These are phyloP conservation scores for Hyaloscypha finlandica DNA, from an alignment of 495 filamentous ascomycete genomes.

Conservation along the genomic window DNA sequence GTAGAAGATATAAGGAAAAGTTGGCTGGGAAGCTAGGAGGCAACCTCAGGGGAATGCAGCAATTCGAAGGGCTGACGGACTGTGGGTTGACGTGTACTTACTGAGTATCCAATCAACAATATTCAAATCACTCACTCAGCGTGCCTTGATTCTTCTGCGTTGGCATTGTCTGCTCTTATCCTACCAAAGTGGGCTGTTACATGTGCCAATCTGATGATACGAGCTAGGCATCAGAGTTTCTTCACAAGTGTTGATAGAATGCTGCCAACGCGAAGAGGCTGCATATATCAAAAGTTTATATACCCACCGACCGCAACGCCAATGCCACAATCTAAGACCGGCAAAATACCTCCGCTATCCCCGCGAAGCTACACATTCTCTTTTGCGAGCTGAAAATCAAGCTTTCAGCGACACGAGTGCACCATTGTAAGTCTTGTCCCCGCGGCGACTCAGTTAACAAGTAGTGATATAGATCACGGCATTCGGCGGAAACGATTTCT, in stretches of 20 bases:
- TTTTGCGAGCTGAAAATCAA: background rate
- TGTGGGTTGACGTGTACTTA: background rate
- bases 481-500: background rate
- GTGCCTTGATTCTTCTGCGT: background rate
- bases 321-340: background rate
- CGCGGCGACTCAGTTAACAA: background rate
- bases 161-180: background rate
- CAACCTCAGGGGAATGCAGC: background rate
- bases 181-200: slow-evolving; percentile 1
- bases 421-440: background rate
- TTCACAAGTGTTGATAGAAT: background rate
- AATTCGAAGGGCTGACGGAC: background rate
- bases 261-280: background rate
- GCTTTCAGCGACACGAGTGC: slow-evolving; percentile 1
- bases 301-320: background rate
- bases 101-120: background rate
- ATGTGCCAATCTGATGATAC: slow-evolving; percentile 3
- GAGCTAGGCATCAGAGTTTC: background rate
- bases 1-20: background rate
- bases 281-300: slow-evolving; percentile 5
- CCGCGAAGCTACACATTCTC: background rate
- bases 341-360: background rate
- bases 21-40: background rate
- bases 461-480: background rate
- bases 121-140: background rate